Percentiles rank a stretch among this genome's conserved stretches.
Evolutionary conservation across 2,329 filamentous ascomycete genomes (phyloP).

Genomic region (Huntiella decipiens): DNA sequence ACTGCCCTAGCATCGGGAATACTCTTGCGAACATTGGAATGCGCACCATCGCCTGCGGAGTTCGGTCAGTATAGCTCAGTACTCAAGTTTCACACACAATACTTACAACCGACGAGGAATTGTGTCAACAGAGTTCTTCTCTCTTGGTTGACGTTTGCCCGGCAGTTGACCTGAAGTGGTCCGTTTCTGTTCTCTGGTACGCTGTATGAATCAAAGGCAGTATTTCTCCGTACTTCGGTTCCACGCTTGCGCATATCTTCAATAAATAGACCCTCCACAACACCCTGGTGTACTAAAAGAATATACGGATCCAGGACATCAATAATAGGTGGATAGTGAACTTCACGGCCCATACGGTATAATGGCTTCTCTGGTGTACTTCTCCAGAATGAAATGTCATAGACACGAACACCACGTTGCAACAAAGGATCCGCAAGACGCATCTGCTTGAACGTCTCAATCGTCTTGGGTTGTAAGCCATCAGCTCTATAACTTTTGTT

Average conservation of each 20-base stretch:
- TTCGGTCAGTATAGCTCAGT: neutral
- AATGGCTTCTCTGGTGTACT: constrained; percentile 31
- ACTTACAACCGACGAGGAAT: constrained; percentile 48
- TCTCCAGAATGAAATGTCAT: constrained; percentile 59
- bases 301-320: constrained; percentile 39
- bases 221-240: constrained; percentile 42
- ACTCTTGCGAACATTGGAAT: constrained; percentile 48
- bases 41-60: constrained; percentile 44
- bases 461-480: constrained; percentile 58
- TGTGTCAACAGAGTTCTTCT: constrained; percentile 33
- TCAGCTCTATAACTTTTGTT: constrained; percentile 33
- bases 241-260: constrained; percentile 48
- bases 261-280: constrained; percentile 53
- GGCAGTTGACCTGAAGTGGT: constrained; percentile 31
- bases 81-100: neutral
- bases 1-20: constrained; percentile 39
- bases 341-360: constrained; percentile 42
- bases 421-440: constrained; percentile 50
- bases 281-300: constrained; percentile 49
- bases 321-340: constrained; percentile 47
- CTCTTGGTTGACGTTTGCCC: constrained; percentile 31
- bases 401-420: constrained; percentile 47
- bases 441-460: constrained; percentile 59
- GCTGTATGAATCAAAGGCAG: constrained; percentile 40
- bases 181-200: constrained; percentile 24